Conservation (phyloP, 306 rosid genomes). For the Vicia faba region DNA sequence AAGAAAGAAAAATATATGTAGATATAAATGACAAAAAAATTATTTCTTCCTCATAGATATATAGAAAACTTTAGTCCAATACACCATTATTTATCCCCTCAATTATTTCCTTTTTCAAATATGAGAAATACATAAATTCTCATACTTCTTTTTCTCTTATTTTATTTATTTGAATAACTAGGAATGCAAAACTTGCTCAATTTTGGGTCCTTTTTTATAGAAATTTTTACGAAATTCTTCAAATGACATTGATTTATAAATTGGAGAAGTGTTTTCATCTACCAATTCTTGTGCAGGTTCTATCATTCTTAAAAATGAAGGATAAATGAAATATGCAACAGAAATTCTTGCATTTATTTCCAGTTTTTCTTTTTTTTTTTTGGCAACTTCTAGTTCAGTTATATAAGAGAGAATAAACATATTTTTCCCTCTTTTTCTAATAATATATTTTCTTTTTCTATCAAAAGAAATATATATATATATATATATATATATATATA, state of each 20-base stretch:
- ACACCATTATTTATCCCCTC: background rate
- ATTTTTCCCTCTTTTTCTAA: too few relatives aligned
- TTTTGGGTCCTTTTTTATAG: conserved; percentile 35
- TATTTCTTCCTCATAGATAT: background rate
- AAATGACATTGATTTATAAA: conserved; percentile 47
- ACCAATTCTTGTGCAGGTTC: conserved; percentile 55
- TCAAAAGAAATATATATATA: too few relatives aligned
- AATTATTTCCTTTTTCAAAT: background rate
- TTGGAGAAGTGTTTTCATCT: conserved; percentile 40
- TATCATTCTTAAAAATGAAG: conserved; percentile 50
- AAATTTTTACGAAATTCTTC: conserved; percentile 47
- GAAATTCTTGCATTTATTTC: conserved; percentile 52
- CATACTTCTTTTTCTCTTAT: background rate
- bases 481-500: too few relatives aligned
- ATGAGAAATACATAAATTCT: background rate
- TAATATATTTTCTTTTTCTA: too few relatives aligned
- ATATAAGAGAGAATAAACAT: too few relatives aligned
- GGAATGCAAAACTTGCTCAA: conserved; percentile 43
- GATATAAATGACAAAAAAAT: background rate
- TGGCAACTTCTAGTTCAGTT: too few relatives aligned
- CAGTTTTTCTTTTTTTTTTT: too few relatives aligned
- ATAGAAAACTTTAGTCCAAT: too few relatives aligned
- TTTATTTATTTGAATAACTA: background rate
- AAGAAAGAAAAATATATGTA: too few relatives aligned
- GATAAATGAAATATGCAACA: conserved; percentile 55